Conservation (phyloP, 495 filamentous ascomycete species). For the Penicillium malachiteum region DNA sequence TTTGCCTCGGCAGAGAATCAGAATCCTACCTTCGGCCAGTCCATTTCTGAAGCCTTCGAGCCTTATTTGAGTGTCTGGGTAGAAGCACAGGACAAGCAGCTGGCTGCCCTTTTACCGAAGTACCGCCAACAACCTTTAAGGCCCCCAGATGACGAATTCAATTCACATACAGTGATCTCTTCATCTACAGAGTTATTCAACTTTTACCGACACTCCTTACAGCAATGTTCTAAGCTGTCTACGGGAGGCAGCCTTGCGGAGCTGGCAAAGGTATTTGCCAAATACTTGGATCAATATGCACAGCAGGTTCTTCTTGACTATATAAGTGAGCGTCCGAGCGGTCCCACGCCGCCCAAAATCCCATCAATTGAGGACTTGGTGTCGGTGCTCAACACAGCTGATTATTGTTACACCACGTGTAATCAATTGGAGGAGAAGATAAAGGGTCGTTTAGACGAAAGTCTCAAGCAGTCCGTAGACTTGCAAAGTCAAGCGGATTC, state of each 20-base stretch:
- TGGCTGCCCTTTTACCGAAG: conserved; percentile 81
- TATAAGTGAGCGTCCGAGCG: conserved; percentile 58
- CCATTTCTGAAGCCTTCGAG: conserved; percentile 96
- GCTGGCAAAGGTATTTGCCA: conserved; percentile 78
- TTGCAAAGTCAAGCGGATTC: conserved; percentile 89
- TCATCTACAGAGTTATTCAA: conserved; percentile 97
- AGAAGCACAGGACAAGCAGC: conserved; percentile 88
- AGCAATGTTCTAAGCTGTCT: conserved; percentile 94
- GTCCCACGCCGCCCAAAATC: conserved; percentile 48
- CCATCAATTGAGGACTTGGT: conserved; percentile 75
- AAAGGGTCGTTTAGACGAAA: conserved; percentile 79
- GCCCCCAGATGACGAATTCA: conserved; percentile 86
- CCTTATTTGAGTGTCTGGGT: conserved; percentile 97
- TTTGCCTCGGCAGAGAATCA: conserved; percentile 79
- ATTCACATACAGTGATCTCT: conserved; percentile 80
- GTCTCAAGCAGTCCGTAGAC: conserved; percentile 73
- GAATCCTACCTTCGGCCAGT: conserved; percentile 77
- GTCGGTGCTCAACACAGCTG: conserved; percentile 89
- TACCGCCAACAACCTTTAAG: conserved; percentile 83
- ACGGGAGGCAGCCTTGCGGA: conserved; percentile 85
- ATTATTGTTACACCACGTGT: conserved; percentile 94
- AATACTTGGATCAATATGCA: conserved; percentile 93
- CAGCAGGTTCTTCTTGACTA: conserved; percentile 86
- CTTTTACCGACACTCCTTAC: conserved; percentile 86
- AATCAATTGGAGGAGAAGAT: conserved; percentile 93